Percentiles rank a stretch among this genome's conserved stretches.
These are phyloP conservation scores for Puccinia novopanici DNA, from an alignment of 1,284 basidiomycete species.

Conservation along the genomic window DNA sequence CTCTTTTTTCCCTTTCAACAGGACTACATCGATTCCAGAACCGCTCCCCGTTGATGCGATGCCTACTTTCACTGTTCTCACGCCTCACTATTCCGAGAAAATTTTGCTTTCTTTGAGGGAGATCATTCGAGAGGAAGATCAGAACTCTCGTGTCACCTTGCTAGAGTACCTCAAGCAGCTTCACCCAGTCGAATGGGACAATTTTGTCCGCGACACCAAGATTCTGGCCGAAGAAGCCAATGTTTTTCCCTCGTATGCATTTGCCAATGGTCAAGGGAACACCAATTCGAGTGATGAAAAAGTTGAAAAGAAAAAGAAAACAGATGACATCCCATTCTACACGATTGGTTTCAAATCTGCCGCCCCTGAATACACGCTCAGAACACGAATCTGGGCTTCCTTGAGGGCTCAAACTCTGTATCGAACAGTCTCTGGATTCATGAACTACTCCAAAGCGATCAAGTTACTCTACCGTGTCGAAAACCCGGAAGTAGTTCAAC, in stretches of 20 bases:
- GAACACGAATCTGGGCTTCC: conserved; percentile 98
- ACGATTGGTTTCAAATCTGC: conserved; percentile 99
- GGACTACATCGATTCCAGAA: conserved; percentile 80
- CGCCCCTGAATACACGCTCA: conserved; percentile 94
- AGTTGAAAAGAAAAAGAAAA: conserved; percentile 68
- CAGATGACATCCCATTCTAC: conserved; percentile 95
- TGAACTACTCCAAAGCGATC: conserved; percentile 99
- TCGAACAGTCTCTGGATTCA: conserved; percentile 98
- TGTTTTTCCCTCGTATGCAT: conserved; percentile 70
- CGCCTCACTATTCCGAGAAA: conserved; percentile 95
- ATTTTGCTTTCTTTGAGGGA: conserved; percentile 88
- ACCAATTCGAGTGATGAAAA: conserved; percentile 70
- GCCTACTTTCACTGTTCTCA: conserved; percentile 94
- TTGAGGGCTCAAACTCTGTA: conserved; percentile 97
- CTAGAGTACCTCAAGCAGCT: conserved; percentile 97
- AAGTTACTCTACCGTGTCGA: conserved; percentile 99
- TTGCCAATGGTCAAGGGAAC: conserved; percentile 53
- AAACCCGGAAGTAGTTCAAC: conserved; percentile 96
- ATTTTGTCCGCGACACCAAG: conserved; percentile 99
- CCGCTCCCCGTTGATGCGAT: conserved; percentile 90
- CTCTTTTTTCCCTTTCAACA: conserved; percentile 74
- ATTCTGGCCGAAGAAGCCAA: conserved; percentile 94
- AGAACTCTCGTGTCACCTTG: conserved; percentile 88
- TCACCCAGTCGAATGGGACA: conserved; percentile 98
- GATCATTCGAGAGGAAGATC: conserved; percentile 94